phyloP scores from a whole-genome alignment of 2,329 filamentous ascomycete species.

The Epichloe bromicola region DNA sequence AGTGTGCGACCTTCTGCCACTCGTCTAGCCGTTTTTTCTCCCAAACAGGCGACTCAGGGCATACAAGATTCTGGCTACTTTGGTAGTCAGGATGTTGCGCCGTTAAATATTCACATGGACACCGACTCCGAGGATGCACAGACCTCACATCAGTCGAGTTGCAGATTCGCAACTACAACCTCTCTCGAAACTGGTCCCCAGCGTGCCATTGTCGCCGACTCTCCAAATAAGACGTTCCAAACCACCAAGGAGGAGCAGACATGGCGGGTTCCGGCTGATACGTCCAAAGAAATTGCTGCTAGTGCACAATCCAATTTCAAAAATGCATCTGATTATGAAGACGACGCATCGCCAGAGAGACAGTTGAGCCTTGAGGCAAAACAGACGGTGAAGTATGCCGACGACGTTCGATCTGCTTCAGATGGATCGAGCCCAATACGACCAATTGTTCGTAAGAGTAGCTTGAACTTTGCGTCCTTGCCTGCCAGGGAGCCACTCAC shows the following conservation, averaged over 20 bases:
- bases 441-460: conserved; percentile 78
- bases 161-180: conserved; percentile 7
- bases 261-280: conserved; percentile 10
- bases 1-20: conserved; percentile 21
- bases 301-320: not conserved
- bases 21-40: conserved; percentile 17
- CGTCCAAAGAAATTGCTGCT: not conserved
- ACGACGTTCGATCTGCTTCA: conserved; percentile 47
- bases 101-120: conserved; percentile 13
- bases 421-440: conserved; percentile 63
- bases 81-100: conserved; percentile 42
- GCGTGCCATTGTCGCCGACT: conserved; percentile 16
- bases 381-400: conserved; percentile 10
- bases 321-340: not conserved
- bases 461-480: conserved; percentile 83
- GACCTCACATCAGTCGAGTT: conserved; percentile 10
- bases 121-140: conserved; percentile 10
- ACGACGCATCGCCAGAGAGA: conserved; percentile 4
- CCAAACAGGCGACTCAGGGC: conserved; percentile 14
- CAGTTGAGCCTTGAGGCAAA: conserved; percentile 4
- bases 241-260: conserved; percentile 33
- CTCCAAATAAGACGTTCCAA: conserved; percentile 27
- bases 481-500: conserved; percentile 81
- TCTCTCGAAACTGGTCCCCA: conserved; percentile 13
- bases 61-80: conserved; percentile 56